Evolutionary conservation across 768 basidiomycete species (phyloP).

Genomic region (Podaxis carcinomalis): DNA sequence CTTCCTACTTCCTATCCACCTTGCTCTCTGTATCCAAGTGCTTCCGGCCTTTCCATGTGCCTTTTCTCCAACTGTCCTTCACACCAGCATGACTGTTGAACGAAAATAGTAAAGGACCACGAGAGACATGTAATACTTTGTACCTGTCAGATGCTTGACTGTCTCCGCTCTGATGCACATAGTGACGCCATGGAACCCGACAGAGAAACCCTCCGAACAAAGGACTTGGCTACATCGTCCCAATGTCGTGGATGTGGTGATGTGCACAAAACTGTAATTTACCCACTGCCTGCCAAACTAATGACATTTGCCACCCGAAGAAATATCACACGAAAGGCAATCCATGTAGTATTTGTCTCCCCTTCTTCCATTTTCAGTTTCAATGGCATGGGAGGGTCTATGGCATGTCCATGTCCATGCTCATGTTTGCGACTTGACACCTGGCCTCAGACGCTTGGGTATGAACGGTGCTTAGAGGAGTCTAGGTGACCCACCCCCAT

Average conservation of each 20-base stretch:
- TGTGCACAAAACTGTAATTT: not conserved
- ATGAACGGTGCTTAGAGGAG: not conserved
- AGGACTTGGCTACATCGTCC: not conserved
- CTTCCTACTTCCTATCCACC: too few relatives aligned
- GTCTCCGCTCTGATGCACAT: not conserved
- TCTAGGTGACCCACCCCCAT: not conserved
- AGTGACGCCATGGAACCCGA: not conserved
- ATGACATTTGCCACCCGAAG: conserved; percentile 6
- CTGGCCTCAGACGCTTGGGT: not conserved
- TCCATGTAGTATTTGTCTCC: not conserved
- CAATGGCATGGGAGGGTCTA: not conserved
- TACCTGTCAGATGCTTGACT: not conserved
- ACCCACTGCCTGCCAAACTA: conserved; percentile 9
- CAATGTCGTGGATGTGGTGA: not conserved
- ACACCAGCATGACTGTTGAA: not conserved
- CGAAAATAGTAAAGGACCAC: not conserved
- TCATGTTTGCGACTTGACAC: not conserved
- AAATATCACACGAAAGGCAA: not conserved
- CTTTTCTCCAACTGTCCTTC: not conserved
- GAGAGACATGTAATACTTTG: too few relatives aligned
- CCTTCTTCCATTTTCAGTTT: conserved; percentile 9
- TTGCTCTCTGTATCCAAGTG: not conserved
- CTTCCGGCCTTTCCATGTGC: not conserved
- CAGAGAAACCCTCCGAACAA: not conserved
- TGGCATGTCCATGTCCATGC: not conserved